Evolutionary conservation across 345 rosid species (phyloP).

Genomic region (Salix exigua): DNA sequence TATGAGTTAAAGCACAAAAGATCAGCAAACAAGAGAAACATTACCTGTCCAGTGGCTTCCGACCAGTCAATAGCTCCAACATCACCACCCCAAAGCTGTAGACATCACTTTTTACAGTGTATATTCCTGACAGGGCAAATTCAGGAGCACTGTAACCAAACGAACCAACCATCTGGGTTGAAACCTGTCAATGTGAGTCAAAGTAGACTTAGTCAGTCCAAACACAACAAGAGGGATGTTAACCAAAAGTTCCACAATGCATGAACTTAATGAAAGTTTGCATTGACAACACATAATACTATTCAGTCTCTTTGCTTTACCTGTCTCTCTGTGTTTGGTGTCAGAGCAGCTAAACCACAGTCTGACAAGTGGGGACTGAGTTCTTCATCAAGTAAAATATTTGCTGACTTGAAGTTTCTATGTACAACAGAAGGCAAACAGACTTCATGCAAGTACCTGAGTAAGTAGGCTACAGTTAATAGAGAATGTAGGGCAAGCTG

Average conservation of each 20-base stretch:
- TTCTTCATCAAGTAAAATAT: constrained; percentile 93
- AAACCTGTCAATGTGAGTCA: constrained; percentile 49
- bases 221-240: not conserved
- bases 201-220: not conserved
- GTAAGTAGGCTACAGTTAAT: constrained; percentile 17
- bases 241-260: not conserved
- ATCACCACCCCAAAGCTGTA: constrained; percentile 98
- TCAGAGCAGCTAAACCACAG: constrained; percentile 91
- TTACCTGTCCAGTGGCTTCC: constrained; percentile 97
- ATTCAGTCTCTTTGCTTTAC: constrained; percentile 26
- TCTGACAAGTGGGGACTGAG: constrained; percentile 94
- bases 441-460: constrained; percentile 97
- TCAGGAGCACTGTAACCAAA: constrained; percentile 99
- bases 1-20: not conserved
- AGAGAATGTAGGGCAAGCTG: constrained; percentile 1
- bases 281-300: not conserved
- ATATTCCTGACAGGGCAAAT: constrained; percentile 90
- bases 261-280: not conserved
- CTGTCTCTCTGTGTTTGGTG: constrained; percentile 92
- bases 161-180: constrained; percentile 91
- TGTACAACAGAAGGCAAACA: constrained; percentile 96
- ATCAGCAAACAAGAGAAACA: not conserved
- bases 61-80: constrained; percentile 95
- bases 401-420: constrained; percentile 95
- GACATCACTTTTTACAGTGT: constrained; percentile 95